Base-by-base conservation (phyloP, 805 yeast species). In the Aciculoconidium aculeatum region DNA sequence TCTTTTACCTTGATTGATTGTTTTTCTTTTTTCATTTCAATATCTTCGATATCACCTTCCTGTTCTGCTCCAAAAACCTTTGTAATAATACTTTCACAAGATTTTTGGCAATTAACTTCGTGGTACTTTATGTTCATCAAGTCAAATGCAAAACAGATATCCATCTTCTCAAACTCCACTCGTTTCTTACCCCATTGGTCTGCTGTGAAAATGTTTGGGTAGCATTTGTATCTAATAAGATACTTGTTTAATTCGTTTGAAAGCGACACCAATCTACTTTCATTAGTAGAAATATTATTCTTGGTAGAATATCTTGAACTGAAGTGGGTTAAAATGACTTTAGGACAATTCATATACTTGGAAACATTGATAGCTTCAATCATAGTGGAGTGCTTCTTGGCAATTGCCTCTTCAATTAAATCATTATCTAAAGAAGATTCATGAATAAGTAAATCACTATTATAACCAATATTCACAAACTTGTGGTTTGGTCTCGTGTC, bases 391-490 rank as follows among this genome's bases (percentile, higher is more conserved):
- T 92, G 99, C 36, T 75, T 73, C 51, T 92, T 92, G 18, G 71
- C 67, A 15, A 72, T 54, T 0, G 98, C 98, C 51, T 87, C 96
- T 31, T 72, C 77, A 5, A 67, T 59, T 26, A 86, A 63, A 17
- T 72, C 83, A 51, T 86, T 84, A 34, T 85, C 96, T 37, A 92
- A 70, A 0, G 98, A 85, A 0, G 96, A 88, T 53, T 92, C 99
- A 53, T 92, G 99, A 27, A 92, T 77, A 35, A 92, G 65, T 27
- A 92, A 52, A 47, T 86, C 90, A 15, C 85, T 72, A 8, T 62
- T 52, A 12, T 48, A 36, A 2, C 96, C 97, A 30, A 84, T 70
- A 3, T 58, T 65, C 0, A 80, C 73, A 54, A 87, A 87, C 27
- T 51, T 57, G 3, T 58, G 47, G 39, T 76, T 78, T 1, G 98